Conservation (phyloP, 345 rosid genomes). For the Euphorbia pulcherrima region DNA sequence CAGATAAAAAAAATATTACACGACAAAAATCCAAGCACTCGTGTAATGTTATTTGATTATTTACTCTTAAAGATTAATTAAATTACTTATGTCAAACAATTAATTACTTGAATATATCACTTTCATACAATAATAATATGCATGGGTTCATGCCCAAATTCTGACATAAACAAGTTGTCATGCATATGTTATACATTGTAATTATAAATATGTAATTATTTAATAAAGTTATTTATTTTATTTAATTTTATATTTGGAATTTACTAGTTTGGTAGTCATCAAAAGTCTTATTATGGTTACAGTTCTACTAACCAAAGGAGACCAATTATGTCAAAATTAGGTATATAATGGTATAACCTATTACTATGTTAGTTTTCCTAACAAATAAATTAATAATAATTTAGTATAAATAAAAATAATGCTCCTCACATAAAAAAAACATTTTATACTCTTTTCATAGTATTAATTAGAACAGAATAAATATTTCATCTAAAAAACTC, state of each 20-base stretch:
- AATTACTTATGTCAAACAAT: neutral
- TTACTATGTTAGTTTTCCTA: constrained; percentile 49
- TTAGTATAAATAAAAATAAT: no score
- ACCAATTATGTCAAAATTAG: constrained; percentile 35
- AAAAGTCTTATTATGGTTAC: constrained; percentile 41
- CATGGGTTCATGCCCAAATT: neutral
- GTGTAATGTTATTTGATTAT: neutral
- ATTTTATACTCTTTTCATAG: no score
- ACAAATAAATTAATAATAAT: constrained; percentile 13
- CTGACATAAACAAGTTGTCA: constrained; percentile 32
- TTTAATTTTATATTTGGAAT: constrained; percentile 20
- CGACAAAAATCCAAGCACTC: constrained; percentile 20
- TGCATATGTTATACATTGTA: constrained; percentile 21
- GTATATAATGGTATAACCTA: constrained; percentile 26
- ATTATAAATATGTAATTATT: neutral
- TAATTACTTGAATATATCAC: no score
- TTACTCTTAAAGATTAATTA: neutral
- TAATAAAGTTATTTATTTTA: neutral
- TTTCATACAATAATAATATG: neutral
- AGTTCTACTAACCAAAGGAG: constrained; percentile 27
- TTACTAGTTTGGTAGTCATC: constrained; percentile 31
- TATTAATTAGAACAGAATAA: no score
- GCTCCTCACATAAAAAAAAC: no score
- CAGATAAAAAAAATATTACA: no score
- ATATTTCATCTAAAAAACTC: no score